Base-by-base conservation (phyloP, 768 basidiomycete species). In the Boletus vermiculosoides region DNA sequence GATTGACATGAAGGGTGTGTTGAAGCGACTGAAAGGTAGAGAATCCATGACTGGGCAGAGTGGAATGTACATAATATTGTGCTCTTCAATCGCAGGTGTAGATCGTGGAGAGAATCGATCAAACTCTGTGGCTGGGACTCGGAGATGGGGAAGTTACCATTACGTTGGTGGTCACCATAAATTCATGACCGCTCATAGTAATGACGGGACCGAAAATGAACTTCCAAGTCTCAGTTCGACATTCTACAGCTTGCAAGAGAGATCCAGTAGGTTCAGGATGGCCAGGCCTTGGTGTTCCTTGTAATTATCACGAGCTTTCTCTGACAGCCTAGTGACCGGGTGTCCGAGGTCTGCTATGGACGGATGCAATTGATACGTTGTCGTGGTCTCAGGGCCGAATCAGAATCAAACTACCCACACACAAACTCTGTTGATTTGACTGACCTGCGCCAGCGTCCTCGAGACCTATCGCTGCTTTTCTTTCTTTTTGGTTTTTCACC, bases 401-500 rank as follows among this genome's bases (percentile, higher is more conserved):
- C 49, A 33, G 36, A 58, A 39, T 63, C 52, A 15, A 60, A 64
- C 57, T 31, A 12, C 25, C n/a, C 58, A 16, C 25, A n/a, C 54
- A 44, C 62, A 34, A 41, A 9, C 50, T 15, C 36, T 57, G 59
- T 65, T 57, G 58, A 63, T 23, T 61, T 36, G 40, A 40, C 63
- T 25, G 31, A 46, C 54, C 16, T 46, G 50, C 31, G 20, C 50
- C 33, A 45, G 45, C 42, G 47, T 59, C 36, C 52, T 56, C 42
- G 41, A 61, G 53, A 15, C 41, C 36, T 16, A 40, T n/a, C 30
- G 47, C 54, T 55, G 28, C 40, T 50, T 41, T 62, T 55, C 56
- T 33, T 69, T 71, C 53, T 39, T 62, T 66, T 48, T 47, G n/a
- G 3, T 47, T 66, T 47, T 28, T 45, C 18, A 0, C n/a, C 45